Conservation (phyloP, 176 grass and related monocot genomes). For the Cenchrus purpureus region DNA sequence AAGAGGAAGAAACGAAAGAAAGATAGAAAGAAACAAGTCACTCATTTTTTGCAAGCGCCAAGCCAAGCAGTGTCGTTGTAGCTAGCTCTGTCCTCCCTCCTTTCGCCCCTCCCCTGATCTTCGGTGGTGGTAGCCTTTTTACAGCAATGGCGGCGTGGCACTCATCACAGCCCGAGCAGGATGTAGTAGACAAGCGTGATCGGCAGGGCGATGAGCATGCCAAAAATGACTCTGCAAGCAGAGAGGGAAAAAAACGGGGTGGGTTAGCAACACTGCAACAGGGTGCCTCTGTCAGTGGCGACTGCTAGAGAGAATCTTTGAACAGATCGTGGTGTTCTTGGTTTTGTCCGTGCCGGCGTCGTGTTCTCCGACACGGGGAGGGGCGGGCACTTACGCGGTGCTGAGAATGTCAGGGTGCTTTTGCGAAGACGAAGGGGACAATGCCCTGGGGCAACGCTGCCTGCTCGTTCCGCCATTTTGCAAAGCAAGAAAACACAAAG, state of each 20-base stretch:
- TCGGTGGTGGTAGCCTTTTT: constrained; percentile 30
- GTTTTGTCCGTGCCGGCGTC: constrained; percentile 32
- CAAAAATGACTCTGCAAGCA: constrained; percentile 87
- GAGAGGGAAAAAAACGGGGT: not conserved
- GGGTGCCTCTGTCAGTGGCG: not conserved
- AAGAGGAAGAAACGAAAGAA: not conserved
- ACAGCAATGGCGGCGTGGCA: not conserved
- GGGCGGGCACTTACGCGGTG: constrained; percentile 70
- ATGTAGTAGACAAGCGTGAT: constrained; percentile 98
- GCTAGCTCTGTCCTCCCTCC: not conserved
- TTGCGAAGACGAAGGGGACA: constrained; percentile 98
- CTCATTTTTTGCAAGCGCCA: constrained; percentile 29
- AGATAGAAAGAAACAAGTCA: constrained; percentile 6
- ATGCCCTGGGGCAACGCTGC: constrained; percentile 94
- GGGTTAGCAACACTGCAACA: not conserved
- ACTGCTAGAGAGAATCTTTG: constrained; percentile 40
- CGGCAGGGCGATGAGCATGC: constrained; percentile 88
- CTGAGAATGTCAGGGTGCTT: constrained; percentile 98
- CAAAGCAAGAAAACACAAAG: constrained; percentile 1
- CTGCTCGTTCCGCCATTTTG: constrained; percentile 49
- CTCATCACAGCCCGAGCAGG: constrained; percentile 81
- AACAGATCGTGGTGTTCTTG: constrained; percentile 37
- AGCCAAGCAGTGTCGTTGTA: constrained; percentile 6
- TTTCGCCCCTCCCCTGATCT: not conserved
- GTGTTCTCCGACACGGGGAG: not conserved